Base-by-base conservation (phyloP, 2,329 filamentous ascomycete species). In the Phaeosphaeriaceae sp. region DNA sequence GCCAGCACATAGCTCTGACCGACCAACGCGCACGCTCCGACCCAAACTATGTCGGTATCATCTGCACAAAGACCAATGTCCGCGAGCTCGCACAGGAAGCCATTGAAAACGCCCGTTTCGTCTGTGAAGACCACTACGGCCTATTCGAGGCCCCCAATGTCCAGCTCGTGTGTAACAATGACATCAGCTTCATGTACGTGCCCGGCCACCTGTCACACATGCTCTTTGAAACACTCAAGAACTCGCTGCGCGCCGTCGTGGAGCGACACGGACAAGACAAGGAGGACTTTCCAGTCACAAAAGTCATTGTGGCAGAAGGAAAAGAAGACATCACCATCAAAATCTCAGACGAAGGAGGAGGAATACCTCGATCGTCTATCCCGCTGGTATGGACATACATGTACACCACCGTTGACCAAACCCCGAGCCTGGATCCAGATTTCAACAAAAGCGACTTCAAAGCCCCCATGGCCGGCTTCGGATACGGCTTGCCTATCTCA, bases 301-400 rank as follows among this genome's bases (percentile, higher is more conserved):
- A 97, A 71, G 92, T 99, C 44, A 96, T 99, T 53, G 92, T 99
- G 23, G 94, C 94, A 26, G 93, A 99, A 76, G 94, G 94, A 50
- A 93, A 94, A 72, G 94, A 99, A 76, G 94, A 99, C 68, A 99
- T 99, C 66, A 99, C 94, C 4, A 97, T 99, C 79, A 99, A 99
- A 77, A 89, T 99, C 64, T 90, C 89, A 4, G 94, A 99, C 72
- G 94, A 99, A 76, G 94, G 94, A 50, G 94, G 94, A 57, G 94
- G 94, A 54, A 97, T 99, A 44, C 92, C 94, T 0, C 82, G 94
- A 66, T 95, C 89, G 64, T 85, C 91, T 43, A 97, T 99, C 57
- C 94, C 94, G 4, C 82, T 99, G 12, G 94, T 97, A n/a, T 99
- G 94, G 94, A 99, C 94, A 11, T 99, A 99, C 74, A 99, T 97